Conservation (phyloP, 116 monocot species). For the Thalassia testudinum region DNA sequence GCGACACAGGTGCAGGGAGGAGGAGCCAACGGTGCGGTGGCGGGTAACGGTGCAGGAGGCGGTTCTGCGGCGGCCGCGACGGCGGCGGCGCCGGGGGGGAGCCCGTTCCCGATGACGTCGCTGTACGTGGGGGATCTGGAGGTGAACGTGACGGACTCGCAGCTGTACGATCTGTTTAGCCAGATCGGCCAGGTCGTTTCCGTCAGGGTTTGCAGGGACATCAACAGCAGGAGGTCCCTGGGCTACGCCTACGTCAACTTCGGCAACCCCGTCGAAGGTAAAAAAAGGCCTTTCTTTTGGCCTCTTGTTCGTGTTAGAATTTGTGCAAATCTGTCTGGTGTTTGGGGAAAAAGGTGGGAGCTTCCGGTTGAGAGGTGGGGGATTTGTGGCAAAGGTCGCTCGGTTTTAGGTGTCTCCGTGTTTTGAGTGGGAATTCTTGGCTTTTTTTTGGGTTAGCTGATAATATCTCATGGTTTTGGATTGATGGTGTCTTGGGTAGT, state of each 20-base stretch:
- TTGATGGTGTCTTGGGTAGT: too few relatives aligned
- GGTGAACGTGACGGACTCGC: conserved; percentile 41
- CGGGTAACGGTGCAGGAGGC: conserved; percentile 1
- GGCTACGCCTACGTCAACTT: conserved; percentile 77
- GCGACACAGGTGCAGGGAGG: too few relatives aligned
- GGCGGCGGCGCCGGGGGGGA: background rate
- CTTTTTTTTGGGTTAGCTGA: too few relatives aligned
- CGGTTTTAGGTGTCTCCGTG: too few relatives aligned
- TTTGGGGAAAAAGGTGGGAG: too few relatives aligned
- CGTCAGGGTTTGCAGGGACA: conserved; percentile 62
- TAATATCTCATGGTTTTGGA: too few relatives aligned
- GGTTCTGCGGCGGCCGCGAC: background rate
- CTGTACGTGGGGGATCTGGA: conserved; percentile 78
- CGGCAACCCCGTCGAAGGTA: conserved; percentile 47
- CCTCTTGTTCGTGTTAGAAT: too few relatives aligned
- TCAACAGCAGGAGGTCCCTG: conserved; percentile 47
- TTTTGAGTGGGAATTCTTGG: too few relatives aligned
- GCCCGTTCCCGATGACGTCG: conserved; percentile 28
- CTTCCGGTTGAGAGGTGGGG: too few relatives aligned
- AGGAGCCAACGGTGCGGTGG: conserved; percentile 12
- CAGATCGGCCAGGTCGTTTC: conserved; percentile 60
- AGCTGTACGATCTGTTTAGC: conserved; percentile 58
- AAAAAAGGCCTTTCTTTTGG: too few relatives aligned
- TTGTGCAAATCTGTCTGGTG: too few relatives aligned
- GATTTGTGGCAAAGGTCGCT: too few relatives aligned